Evolutionary conservation across 257 asterid species (phyloP).

Genomic region (Solanum chilense): DNA sequence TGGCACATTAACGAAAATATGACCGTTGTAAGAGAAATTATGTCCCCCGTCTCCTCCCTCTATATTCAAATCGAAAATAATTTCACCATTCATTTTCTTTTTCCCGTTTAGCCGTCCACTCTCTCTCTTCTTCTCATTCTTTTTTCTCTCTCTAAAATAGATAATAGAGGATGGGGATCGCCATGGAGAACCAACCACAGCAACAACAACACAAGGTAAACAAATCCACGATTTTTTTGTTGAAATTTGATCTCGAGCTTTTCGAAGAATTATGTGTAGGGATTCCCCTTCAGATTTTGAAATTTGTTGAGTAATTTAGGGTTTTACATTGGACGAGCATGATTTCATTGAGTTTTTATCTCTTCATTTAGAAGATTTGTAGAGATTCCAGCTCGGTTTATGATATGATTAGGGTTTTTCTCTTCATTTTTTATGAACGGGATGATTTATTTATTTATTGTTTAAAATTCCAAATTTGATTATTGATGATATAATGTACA

Average conservation of each 20-base stretch:
- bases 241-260: background rate
- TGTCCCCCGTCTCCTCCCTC: background rate
- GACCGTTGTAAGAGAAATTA: conserved; percentile 11
- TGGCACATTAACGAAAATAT: background rate
- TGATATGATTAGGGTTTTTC: background rate
- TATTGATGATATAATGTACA: background rate
- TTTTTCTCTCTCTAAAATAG: background rate
- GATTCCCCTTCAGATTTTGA: background rate
- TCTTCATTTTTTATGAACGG: background rate
- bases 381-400: background rate
- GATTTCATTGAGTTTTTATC: background rate
- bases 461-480: background rate
- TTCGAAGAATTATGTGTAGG: background rate
- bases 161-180: conserved; percentile 40
- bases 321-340: background rate
- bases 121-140: background rate
- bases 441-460: background rate
- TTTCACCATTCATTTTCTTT: background rate
- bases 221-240: background rate
- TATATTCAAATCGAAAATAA: conserved; percentile 2
- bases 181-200: conserved; percentile 25
- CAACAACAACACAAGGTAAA: conserved; percentile 44
- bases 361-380: background rate
- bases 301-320: background rate
- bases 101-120: background rate